Evolutionary conservation across 2,329 filamentous ascomycete species (phyloP).

Genomic region (Gremmenia infestans): DNA sequence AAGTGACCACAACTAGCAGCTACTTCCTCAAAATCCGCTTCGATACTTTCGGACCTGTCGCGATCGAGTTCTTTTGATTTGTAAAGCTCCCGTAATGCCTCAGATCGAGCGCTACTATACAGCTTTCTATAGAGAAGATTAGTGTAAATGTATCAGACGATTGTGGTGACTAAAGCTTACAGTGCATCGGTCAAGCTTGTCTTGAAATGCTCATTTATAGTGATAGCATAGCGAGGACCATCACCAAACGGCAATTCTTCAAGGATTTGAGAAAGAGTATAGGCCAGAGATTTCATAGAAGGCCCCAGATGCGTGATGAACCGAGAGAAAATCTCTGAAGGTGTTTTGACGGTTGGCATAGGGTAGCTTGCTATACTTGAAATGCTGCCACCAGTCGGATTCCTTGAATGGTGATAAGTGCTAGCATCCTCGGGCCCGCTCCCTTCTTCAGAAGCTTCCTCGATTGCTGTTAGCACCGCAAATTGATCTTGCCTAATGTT

Average conservation of each 20-base stretch:
- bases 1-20: constrained; percentile 98
- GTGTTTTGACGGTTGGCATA: constrained; percentile 46
- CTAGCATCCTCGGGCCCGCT: constrained; percentile 41
- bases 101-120: constrained; percentile 69
- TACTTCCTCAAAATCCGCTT: constrained; percentile 94
- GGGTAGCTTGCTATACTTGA: constrained; percentile 20
- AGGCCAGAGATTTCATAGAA: constrained; percentile 93
- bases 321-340: constrained; percentile 82
- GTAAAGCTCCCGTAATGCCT: constrained; percentile 76
- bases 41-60: constrained; percentile 64
- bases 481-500: constrained; percentile 42
- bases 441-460: constrained; percentile 55
- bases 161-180: constrained; percentile 15
- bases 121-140: constrained; percentile 42
- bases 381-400: background rate
- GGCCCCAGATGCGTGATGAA: constrained; percentile 88
- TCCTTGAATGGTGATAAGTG: background rate
- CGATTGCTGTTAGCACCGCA: constrained; percentile 52
- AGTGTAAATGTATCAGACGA: background rate
- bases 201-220: constrained; percentile 73
- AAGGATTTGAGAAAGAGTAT: constrained; percentile 82
- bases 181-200: constrained; percentile 78
- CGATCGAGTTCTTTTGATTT: constrained; percentile 68
- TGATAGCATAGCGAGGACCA: constrained; percentile 62
- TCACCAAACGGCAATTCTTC: constrained; percentile 79